Conservation (phyloP, 805 yeast genomes). For the Nakazawaea holstii region DNA sequence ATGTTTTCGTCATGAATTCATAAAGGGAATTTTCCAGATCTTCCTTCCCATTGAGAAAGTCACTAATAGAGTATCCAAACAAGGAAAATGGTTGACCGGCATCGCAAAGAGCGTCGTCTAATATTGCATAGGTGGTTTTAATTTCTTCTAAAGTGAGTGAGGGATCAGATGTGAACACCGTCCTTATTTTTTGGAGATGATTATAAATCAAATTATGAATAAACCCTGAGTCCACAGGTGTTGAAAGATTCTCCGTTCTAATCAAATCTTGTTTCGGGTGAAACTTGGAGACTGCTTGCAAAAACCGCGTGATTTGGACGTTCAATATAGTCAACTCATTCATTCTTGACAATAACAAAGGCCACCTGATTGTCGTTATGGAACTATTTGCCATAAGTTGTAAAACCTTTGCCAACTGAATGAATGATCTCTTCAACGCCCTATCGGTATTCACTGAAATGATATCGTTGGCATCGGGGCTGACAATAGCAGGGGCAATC, state of each 20-base stretch:
- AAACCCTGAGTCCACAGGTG: constrained; percentile 26
- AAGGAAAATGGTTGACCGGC: constrained; percentile 58
- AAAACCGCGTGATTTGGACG: constrained; percentile 32
- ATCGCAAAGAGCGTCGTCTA: constrained; percentile 42
- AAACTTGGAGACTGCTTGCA: constrained; percentile 27
- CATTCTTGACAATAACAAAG: constrained; percentile 37
- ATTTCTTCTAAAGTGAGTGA: constrained; percentile 14
- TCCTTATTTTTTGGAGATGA: constrained; percentile 32
- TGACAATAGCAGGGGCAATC: constrained; percentile 84
- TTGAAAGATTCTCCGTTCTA: constrained; percentile 15
- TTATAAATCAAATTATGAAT: constrained; percentile 46
- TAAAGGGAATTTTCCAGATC: constrained; percentile 48
- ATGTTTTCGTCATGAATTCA: constrained; percentile 70
- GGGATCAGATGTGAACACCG: neutral
- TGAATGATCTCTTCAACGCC: constrained; percentile 53
- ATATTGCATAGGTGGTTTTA: constrained; percentile 26
- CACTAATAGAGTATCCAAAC: constrained; percentile 52
- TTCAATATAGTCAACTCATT: constrained; percentile 37
- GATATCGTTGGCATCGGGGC: constrained; percentile 59
- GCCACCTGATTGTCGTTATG: constrained; percentile 59
- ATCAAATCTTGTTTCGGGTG: constrained; percentile 20
- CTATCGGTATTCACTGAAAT: constrained; percentile 12
- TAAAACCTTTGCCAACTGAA: constrained; percentile 75
- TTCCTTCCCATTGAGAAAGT: constrained; percentile 40
- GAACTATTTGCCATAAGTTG: constrained; percentile 88